Percentiles rank a stretch among this genome's conserved stretches.
phyloP scores from a whole-genome alignment of 306 rosid species.

The Cyclanthera cordifolia region DNA sequence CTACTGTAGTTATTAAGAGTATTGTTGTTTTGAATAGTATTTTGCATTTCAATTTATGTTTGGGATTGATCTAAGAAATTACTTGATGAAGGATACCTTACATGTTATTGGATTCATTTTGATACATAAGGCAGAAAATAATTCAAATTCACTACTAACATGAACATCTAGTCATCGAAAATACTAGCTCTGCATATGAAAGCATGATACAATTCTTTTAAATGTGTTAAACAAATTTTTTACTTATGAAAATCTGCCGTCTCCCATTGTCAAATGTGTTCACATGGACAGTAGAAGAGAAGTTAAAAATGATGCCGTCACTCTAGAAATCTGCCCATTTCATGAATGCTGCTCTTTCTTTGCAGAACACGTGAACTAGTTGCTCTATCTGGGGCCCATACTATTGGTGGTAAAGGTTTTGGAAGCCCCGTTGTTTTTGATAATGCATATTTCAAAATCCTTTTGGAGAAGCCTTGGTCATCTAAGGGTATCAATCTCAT shows the following conservation, averaged over 20 bases:
- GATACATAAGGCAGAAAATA: neutral
- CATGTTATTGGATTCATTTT: slow-evolving; percentile 8
- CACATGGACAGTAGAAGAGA: neutral
- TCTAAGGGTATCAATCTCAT: slow-evolving; percentile 41
- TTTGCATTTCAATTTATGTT: too few species aligned
- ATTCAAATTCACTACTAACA: neutral
- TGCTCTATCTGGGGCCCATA: slow-evolving; percentile 94
- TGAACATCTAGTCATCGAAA: neutral
- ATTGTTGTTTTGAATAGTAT: too few species aligned
- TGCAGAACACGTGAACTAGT: slow-evolving; percentile 79
- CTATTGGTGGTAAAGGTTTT: slow-evolving; percentile 86
- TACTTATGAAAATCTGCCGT: neutral
- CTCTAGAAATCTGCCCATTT: slow-evolving; percentile 10
- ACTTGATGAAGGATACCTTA: too few species aligned
- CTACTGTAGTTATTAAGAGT: too few species aligned
- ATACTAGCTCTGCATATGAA: slow-evolving; percentile 4
- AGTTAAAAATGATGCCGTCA: neutral
- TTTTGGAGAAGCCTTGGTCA: slow-evolving; percentile 62
- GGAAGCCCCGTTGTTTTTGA: slow-evolving; percentile 76
- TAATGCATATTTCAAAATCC: slow-evolving; percentile 79
- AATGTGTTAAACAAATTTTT: neutral
- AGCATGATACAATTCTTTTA: neutral
- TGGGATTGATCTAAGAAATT: too few species aligned
- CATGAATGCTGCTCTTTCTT: slow-evolving; percentile 11
- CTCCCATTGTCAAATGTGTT: neutral